Base-by-base conservation (phyloP, 1,139 yeast species). In the Zhuliangozyma parablackwelliae region DNA sequence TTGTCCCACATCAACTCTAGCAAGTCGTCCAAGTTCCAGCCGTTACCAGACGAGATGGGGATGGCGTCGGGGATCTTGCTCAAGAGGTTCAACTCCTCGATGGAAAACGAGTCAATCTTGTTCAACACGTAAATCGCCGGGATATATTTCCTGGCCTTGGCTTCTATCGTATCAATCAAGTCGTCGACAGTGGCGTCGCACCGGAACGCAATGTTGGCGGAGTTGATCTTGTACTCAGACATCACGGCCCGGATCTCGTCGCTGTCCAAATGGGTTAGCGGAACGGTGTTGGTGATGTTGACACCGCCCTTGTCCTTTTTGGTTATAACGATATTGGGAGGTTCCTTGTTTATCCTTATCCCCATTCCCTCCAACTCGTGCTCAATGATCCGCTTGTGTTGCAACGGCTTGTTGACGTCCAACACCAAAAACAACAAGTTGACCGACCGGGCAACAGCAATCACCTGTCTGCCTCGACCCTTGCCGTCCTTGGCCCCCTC, bases 401-500 rank as follows among this genome's bases (percentile, higher is more conserved):
- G 90, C 51, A 92, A 73, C 4, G 98, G 98, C 59, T 92, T 94
- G 65, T 89, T 88, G 41, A 92, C 98, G 59, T 92, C 99, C 56
- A 92, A 71, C 5, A 92, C 96, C 56, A 92, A 86, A 60, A 92
- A 92, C 39, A 92, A 77, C 53, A 94, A 69, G 58, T 92, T 90
- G 54, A 96, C 95, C 6, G 97, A 87, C 61, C 98, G 78, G 6
- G 98, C 97, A 40, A 90, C 97, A 0, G 98, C 98, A 65, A 92
- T 92, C 42, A 92, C 98, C 66, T 92, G 98, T 53, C 82, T 86
- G 76, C 99, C 99, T 71, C 99, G 81, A 70, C 99, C 98, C 62
- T 90, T 86, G 65, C 98, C 98, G 56, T 92, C 97, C 53, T 90
- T 90, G 40, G 98, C 99, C 62, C 98, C 98, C 63, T 94, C 97